Evolutionary conservation across 805 yeast species (phyloP).

Genomic region (Spathaspora boniae): DNA sequence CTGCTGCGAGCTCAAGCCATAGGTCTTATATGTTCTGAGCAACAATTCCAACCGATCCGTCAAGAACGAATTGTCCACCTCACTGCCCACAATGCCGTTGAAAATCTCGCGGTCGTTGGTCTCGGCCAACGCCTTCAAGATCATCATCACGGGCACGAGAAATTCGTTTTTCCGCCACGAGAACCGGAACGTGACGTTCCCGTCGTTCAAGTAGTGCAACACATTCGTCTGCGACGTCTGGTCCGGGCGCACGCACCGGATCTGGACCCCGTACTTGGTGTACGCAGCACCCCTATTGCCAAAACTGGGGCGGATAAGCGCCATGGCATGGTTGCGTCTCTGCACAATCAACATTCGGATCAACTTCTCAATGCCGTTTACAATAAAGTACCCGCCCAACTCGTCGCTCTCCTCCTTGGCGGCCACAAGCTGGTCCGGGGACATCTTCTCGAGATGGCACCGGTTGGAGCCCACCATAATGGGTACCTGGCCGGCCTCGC

Average conservation of each 20-base stretch:
- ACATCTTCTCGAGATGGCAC: conserved; percentile 81
- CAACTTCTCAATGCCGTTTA: conserved; percentile 94
- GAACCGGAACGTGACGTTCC: conserved; percentile 93
- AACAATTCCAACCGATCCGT: conserved; percentile 96
- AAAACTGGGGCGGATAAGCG: conserved; percentile 91
- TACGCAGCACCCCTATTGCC: conserved; percentile 91
- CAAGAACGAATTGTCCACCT: conserved; percentile 81
- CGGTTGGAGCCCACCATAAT: conserved; percentile 87
- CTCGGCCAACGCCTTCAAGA: conserved; percentile 84
- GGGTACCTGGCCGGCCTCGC: conserved; percentile 92
- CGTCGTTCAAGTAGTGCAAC: conserved; percentile 92
- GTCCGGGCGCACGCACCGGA: conserved; percentile 92
- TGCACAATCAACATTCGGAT: conserved; percentile 97
- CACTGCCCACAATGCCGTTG: conserved; percentile 93
- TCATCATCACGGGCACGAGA: conserved; percentile 88
- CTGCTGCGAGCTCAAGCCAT: conserved; percentile 71
- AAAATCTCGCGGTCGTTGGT: conserved; percentile 93
- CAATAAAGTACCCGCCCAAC: conserved; percentile 92
- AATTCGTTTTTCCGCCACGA: conserved; percentile 97
- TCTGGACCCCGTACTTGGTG: conserved; percentile 87
- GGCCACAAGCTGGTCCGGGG: conserved; percentile 77
- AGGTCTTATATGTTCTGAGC: conserved; percentile 81
- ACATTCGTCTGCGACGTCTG: conserved; percentile 98
- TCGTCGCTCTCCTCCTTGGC: conserved; percentile 91
- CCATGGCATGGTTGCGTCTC: conserved; percentile 97